Base-by-base conservation (phyloP, 345 rosid genomes). In the Citrus cavaleriei region DNA sequence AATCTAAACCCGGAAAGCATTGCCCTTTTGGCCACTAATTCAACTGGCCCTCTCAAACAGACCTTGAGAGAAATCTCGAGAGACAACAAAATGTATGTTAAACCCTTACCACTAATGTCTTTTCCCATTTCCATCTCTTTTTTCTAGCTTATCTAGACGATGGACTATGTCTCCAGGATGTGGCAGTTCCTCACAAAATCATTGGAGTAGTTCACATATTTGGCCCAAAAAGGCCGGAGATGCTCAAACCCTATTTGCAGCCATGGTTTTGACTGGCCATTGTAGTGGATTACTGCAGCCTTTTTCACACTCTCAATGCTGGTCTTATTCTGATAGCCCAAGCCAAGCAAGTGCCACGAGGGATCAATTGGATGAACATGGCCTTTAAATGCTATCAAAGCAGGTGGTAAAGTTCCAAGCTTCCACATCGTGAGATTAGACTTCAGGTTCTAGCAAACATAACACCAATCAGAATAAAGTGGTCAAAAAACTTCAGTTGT, bases 231-330 rank as follows among this genome's bases (percentile, higher is more conserved):
- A 40, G 99, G 99, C 81, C 98, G 91, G 25, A 97, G 96, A 86
- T 95, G 97, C 87, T 92, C 98, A 46, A 95, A 95, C 69, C 98
- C 99, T 72, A 94, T 93, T 86, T 94, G 91, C 42, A 93, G 86
- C 99, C 99, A 95, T 2, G 99, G 99, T 88, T 95, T 95, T 30
- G 97, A 89, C 84, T 95, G 99, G 58, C 99, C 99, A 75, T 95
- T 95, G 88, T 93, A 95, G 83, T 94, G 98, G 72, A 94, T 92
- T 69, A 95, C 98, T 19, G 97, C 98, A 80, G 99, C 98, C 84
- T 85, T 88, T 77, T 85, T 89, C 40, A 90, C 92, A 70, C 79
- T 87, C 75, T 91, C 95, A 42, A 87, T 75, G 61, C 83, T 81
- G 81, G 97, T 95, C 74, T 89, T 89, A 68, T 81, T 89, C 89